These are phyloP conservation scores for Colletotrichum higginsianum DNA, from an alignment of 2,329 filamentous ascomycete species.

Conservation along the genomic window DNA sequence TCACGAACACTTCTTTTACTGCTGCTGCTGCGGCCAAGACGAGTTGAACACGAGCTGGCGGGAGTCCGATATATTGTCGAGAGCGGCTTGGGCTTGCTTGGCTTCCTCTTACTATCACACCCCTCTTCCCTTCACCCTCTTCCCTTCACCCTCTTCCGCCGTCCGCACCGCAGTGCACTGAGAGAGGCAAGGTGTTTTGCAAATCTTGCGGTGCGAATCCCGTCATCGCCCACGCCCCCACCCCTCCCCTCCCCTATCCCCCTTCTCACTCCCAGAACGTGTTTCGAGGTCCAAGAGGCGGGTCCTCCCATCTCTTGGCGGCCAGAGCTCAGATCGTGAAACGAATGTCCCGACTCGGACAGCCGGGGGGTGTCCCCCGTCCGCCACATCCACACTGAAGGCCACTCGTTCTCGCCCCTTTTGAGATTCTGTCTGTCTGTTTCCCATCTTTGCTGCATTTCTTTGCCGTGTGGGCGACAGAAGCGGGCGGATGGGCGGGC, in stretches of 20 bases:
- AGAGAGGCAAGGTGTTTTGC: no score
- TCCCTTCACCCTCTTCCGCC: no score
- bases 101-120: no score
- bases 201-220: neutral
- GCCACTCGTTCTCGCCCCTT: neutral
- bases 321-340: constrained; percentile 41
- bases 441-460: neutral
- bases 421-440: neutral
- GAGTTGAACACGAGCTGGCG: constrained; percentile 32
- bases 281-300: constrained; percentile 40
- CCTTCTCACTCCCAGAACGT: constrained; percentile 19
- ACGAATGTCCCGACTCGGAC: constrained; percentile 39
- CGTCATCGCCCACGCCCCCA: constrained; percentile 14
- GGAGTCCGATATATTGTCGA: constrained; percentile 19
- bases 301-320: constrained; percentile 41
- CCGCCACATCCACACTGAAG: neutral
- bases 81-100: constrained; percentile 19
- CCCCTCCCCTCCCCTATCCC: no score
- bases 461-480: neutral
- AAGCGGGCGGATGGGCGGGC: constrained; percentile 11
- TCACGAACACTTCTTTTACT: constrained; percentile 13
- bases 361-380: constrained; percentile 17
- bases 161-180: no score
- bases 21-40: constrained; percentile 19
- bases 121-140: no score